These are phyloP conservation scores for Exophiala sideris DNA, from an alignment of 2,329 filamentous ascomycete species.

Conservation along the genomic window DNA sequence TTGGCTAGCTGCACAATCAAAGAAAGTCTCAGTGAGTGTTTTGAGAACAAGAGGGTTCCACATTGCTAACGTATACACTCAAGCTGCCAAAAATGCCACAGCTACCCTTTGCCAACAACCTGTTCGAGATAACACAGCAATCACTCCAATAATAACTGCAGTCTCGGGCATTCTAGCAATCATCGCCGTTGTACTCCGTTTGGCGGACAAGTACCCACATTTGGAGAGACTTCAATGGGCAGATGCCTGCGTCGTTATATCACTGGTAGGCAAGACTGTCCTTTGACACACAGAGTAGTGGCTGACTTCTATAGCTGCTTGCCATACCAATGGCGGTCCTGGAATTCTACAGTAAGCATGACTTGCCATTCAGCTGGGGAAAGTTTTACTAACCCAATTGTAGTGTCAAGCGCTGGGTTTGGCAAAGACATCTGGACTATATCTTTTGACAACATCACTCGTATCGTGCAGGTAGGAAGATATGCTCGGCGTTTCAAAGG, in stretches of 20 bases:
- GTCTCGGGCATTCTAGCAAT: conserved; percentile 13
- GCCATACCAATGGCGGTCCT: conserved; percentile 16
- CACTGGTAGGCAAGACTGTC: conserved; percentile 5
- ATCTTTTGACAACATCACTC: conserved; percentile 41
- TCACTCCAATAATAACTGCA: conserved; percentile 7
- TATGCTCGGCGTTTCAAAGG: not conserved
- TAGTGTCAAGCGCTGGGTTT: conserved; percentile 32
- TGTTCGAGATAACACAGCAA: conserved; percentile 5
- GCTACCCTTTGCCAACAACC: conserved; percentile 3
- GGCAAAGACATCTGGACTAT: conserved; percentile 47
- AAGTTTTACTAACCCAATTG: not conserved
- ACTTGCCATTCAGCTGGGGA: not conserved
- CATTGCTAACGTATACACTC: not conserved
- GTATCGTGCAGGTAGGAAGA: conserved; percentile 1
- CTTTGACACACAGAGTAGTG: not conserved
- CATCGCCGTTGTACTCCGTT: conserved; percentile 13
- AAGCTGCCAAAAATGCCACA: conserved; percentile 11
- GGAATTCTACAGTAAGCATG: conserved; percentile 16
- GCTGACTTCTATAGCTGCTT: conserved; percentile 5
- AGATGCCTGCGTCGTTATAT: conserved; percentile 11
- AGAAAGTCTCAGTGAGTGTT: conserved; percentile 2
- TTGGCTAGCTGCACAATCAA: conserved; percentile 4
- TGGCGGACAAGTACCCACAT: conserved; percentile 9
- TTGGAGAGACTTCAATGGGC: conserved; percentile 8
- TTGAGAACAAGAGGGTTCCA: not conserved